These are phyloP conservation scores for Arachnomyces sp. DNA, from an alignment of 2,329 filamentous ascomycete species.

Conservation along the genomic window DNA sequence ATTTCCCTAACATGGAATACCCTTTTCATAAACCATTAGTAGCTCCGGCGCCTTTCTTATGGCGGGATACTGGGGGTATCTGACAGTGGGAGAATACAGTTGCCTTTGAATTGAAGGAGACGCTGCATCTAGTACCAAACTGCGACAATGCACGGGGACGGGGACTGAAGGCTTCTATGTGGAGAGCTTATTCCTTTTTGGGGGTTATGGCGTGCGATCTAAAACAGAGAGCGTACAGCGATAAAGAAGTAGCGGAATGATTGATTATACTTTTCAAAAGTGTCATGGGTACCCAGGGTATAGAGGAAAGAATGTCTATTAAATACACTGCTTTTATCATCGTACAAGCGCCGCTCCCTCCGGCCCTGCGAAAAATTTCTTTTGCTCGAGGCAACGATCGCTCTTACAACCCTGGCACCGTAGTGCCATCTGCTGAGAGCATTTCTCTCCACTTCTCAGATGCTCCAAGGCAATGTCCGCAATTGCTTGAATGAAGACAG, in stretches of 20 bases:
- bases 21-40: neutral
- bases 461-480: slow-evolving; percentile 81
- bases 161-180: no score
- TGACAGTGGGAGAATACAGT: no score
- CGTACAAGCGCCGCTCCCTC: slow-evolving; percentile 26
- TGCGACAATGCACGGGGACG: no score
- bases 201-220: no score
- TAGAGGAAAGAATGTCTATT: slow-evolving; percentile 3
- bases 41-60: neutral
- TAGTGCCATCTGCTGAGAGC: slow-evolving; percentile 78
- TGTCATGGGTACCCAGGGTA: slow-evolving; percentile 9
- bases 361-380: slow-evolving; percentile 55
- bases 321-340: slow-evolving; percentile 12
- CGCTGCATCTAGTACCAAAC: no score
- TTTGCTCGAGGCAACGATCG: slow-evolving; percentile 69
- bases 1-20: no score
- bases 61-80: no score
- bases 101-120: no score
- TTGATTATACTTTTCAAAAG: no score
- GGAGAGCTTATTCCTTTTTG: no score
- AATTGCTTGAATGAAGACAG: slow-evolving; percentile 81
- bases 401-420: slow-evolving; percentile 91
- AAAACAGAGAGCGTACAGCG: no score
- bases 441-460: slow-evolving; percentile 60
- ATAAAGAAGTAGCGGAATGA: no score